Percentiles rank a stretch among this genome's conserved stretches.
Conservation (phyloP, 1,284 basidiomycete genomes). For the Boletellus sp. region DNA sequence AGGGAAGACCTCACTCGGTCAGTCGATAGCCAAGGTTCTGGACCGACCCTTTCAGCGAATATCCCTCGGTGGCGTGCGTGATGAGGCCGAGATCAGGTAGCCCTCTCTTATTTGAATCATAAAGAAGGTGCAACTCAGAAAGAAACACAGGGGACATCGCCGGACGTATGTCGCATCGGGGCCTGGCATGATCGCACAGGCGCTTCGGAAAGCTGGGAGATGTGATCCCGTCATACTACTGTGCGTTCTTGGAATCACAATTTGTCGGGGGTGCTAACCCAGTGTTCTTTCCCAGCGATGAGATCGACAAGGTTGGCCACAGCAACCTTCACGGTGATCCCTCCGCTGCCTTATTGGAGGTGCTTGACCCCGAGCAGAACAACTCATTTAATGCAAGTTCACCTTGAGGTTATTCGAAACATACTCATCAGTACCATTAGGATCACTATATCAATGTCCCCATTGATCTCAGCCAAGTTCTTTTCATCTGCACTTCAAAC, state of each 20-base stretch:
- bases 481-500: constrained; percentile 90
- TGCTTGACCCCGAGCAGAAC: constrained; percentile 91
- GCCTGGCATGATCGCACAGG: constrained; percentile 85
- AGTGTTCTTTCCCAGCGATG: constrained; percentile 50
- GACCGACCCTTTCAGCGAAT: constrained; percentile 87
- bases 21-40: constrained; percentile 82
- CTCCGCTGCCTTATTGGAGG: constrained; percentile 82
- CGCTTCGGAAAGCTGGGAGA: constrained; percentile 81
- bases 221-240: constrained; percentile 78
- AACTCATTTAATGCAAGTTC: constrained; percentile 69
- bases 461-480: constrained; percentile 80
- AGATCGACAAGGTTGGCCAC: constrained; percentile 86
- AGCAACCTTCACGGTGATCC: constrained; percentile 90
- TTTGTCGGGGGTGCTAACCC: constrained; percentile 16
- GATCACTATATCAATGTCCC: constrained; percentile 93
- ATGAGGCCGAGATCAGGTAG: constrained; percentile 82
- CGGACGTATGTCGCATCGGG: constrained; percentile 89
- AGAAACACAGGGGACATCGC: constrained; percentile 60
- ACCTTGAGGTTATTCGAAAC: background rate
- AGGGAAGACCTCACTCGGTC: constrained; percentile 83
- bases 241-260: constrained; percentile 37
- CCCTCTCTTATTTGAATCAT: background rate
- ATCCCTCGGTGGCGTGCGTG: constrained; percentile 86
- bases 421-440: constrained; percentile 35
- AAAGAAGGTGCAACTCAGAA: constrained; percentile 2